Percentiles rank a stretch among this genome's conserved stretches.
phyloP scores from a whole-genome alignment of 768 basidiomycete genomes.

The Naganishia friedmannii region DNA sequence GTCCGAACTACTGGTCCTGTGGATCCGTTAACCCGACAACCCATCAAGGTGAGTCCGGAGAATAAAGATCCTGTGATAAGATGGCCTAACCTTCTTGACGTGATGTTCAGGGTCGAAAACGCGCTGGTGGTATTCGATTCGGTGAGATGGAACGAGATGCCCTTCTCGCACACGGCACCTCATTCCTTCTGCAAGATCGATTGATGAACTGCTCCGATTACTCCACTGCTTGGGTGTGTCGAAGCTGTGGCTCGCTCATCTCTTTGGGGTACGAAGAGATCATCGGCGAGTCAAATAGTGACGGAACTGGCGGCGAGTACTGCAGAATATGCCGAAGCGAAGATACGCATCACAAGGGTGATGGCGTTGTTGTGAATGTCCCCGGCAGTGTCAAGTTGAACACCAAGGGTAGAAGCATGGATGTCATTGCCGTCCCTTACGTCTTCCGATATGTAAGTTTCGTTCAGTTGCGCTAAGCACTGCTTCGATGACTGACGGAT shows the following conservation, averaged over 20 bases:
- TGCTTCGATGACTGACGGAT: not conserved
- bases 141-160: conserved; percentile 99
- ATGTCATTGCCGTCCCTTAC: conserved; percentile 91
- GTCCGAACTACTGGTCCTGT: conserved; percentile 97
- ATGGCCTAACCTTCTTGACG: conserved; percentile 11
- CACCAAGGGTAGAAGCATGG: conserved; percentile 76
- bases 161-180: conserved; percentile 95
- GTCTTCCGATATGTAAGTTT: conserved; percentile 87
- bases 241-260: conserved; percentile 90
- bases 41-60: conserved; percentile 72
- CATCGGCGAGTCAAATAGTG: conserved; percentile 59
- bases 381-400: conserved; percentile 55
- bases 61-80: not conserved
- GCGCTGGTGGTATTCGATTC: conserved; percentile 96
- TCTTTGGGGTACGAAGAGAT: conserved; percentile 93
- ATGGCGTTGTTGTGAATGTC: conserved; percentile 60
- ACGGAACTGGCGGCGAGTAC: conserved; percentile 80
- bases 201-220: conserved; percentile 99
- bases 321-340: conserved; percentile 86
- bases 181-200: conserved; percentile 95
- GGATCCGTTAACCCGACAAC: conserved; percentile 90
- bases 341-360: conserved; percentile 63
- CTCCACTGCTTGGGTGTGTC: conserved; percentile 98
- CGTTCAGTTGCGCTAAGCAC: conserved; percentile 40
- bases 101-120: conserved; percentile 78